These are phyloP conservation scores for Nitzschia inconspicua DNA, from an alignment of 108 stramenopile species.

Conservation along the genomic window DNA sequence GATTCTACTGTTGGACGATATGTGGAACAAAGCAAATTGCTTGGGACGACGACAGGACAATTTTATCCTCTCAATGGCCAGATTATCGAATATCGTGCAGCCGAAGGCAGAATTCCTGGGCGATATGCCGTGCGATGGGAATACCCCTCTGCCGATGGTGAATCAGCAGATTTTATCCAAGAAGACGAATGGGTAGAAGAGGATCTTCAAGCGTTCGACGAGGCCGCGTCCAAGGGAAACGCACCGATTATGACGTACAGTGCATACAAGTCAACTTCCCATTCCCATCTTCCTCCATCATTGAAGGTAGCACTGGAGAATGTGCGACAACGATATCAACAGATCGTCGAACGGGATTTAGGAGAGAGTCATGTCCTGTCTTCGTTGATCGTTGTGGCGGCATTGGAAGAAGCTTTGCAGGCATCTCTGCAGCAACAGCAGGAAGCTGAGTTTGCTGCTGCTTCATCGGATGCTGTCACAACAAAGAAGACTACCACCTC, in stretches of 20 bases:
- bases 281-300: not conserved
- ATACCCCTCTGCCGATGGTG: not conserved
- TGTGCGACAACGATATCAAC: constrained; percentile 15
- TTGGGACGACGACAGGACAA: not conserved
- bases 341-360: not conserved
- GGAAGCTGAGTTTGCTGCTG: not conserved
- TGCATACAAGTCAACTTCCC: not conserved
- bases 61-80: constrained; percentile 10
- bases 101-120: constrained; percentile 12
- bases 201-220: not conserved
- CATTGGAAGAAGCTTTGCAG: constrained; percentile 36
- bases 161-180: not conserved
- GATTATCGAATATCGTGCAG: constrained; percentile 3
- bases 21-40: constrained; percentile 11
- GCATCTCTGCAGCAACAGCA: constrained; percentile 17
- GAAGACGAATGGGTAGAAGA: constrained; percentile 18
- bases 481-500: not conserved
- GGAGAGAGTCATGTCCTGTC: constrained; percentile 12
- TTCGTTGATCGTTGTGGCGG: constrained; percentile 20
- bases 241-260: not conserved
- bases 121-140: constrained; percentile 18
- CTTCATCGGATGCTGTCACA: not conserved
- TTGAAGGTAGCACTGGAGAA: constrained; percentile 6
- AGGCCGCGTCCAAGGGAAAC: not conserved
- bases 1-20: constrained; percentile 4